Evolutionary conservation across 2,329 filamentous ascomycete species (phyloP).

Genomic region (Colletotrichum sp.): DNA sequence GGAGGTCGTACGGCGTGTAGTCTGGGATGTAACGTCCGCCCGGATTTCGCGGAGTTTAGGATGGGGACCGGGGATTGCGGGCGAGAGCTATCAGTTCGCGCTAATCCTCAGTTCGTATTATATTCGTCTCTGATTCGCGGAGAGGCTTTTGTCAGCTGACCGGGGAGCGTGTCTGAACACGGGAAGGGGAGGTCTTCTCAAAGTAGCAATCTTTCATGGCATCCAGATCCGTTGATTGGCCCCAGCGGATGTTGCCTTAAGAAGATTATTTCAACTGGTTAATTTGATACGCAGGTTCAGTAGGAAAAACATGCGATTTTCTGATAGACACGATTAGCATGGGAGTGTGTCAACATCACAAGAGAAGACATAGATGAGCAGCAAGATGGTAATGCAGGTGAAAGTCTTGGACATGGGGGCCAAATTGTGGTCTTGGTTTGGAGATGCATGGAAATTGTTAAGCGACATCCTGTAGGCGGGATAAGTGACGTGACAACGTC

Average conservation of each 20-base stretch:
- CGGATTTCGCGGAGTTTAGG: background rate
- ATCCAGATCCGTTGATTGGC: background rate
- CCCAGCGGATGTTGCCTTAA: background rate
- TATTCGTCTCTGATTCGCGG: background rate
- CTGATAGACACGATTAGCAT: background rate
- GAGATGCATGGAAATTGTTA: background rate
- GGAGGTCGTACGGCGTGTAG: background rate
- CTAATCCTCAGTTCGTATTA: background rate
- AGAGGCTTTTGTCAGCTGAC: background rate
- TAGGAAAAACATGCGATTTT: fast-evolving
- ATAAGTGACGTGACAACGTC: background rate
- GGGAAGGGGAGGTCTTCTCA: background rate
- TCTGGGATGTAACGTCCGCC: fast-evolving
- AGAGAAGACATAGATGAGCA: background rate
- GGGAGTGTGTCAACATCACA: background rate
- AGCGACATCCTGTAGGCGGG: background rate
- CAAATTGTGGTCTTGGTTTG: background rate
- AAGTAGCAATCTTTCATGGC: background rate
- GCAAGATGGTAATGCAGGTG: background rate
- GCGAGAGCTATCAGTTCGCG: background rate
- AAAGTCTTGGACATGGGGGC: background rate
- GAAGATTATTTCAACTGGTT: background rate
- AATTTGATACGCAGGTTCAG: fast-evolving
- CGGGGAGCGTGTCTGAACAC: background rate
- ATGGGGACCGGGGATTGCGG: background rate